These are phyloP conservation scores for Rhodamnia rubescens DNA, from an alignment of 345 rosid species.

Conservation along the genomic window DNA sequence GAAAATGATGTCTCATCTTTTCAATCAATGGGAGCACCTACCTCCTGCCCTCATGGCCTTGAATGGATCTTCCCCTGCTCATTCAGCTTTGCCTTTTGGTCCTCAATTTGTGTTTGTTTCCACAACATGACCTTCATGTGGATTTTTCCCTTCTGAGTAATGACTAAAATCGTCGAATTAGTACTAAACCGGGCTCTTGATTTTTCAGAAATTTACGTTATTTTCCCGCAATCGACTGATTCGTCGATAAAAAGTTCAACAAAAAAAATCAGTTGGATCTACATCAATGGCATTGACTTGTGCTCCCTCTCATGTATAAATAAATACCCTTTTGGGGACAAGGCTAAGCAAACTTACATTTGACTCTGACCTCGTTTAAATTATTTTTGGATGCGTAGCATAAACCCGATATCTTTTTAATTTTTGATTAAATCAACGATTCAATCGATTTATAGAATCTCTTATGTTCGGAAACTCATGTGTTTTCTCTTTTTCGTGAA, in stretches of 20 bases:
- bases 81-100: not conserved
- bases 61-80: not conserved
- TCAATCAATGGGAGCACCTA: constrained; percentile 7
- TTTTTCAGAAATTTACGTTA: fast-evolving
- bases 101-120: not conserved
- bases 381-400: not conserved
- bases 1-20: constrained; percentile 18
- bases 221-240: fast-evolving
- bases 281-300: not conserved
- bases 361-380: not conserved
- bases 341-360: not conserved
- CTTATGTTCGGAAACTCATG: too few relatives aligned
- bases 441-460: not conserved
- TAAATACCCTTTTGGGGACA: not conserved
- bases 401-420: not conserved
- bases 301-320: not conserved
- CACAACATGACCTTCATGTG: not conserved
- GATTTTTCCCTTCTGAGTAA: not conserved
- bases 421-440: not conserved
- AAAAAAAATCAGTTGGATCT: not conserved
- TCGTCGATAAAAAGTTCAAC: fast-evolving
- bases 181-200: not conserved
- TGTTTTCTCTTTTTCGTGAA: too few relatives aligned
- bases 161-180: not conserved
- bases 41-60: not conserved